Evolutionary conservation across 1,139 yeast species (phyloP), one percentile per base, ranked within the genome.

Genomic region (Kurtzmaniella quercitrusa): DNA sequence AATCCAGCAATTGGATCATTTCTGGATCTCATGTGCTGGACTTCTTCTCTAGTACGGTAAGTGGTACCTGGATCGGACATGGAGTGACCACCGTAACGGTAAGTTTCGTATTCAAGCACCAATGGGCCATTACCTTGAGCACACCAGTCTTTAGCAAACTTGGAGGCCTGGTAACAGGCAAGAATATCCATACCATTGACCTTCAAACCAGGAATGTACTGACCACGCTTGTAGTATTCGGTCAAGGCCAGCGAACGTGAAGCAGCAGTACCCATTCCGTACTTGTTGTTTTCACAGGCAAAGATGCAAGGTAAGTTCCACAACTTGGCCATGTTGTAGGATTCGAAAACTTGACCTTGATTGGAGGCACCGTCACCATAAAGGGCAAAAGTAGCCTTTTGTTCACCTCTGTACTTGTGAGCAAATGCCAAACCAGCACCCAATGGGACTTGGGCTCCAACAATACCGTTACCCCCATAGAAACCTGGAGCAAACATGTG

Each of bases 61-160:
- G 98, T 91, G 68, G 98, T 93, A 79, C 98, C 98, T 61, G 98
- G 98, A 72, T 93, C 98, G 56, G 97, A 91, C 98, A 93, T 93
- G 58, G 98, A 93, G 81, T 93, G 98, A 66, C 98, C 98, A 77
- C 98, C 98, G 69, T 93, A 93, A 79, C 98, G 85, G 76, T 93
- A 93, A 57, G 98, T 93, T 76, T 91, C 97, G 71, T 86, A 93
- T 77, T 93, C 98, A 59, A 93, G 66, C 46, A 93, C 96, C 58
- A 93, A 73, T 52, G 98, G 98, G 50, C 98, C 98, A 62, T 93
- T 93, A 60, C 96, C 97, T 50, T 83, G 75, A 48, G 86, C 77
- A 66, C 89, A 78, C 96, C 96, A 93, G 68, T 91, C 96, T 76
- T 90, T 91, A 62, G 98, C 98, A 61, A 87, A 93, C 73, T 85